phyloP scores from a whole-genome alignment of 2,329 filamentous ascomycete species.

The Phyllosticta citriasiana region DNA sequence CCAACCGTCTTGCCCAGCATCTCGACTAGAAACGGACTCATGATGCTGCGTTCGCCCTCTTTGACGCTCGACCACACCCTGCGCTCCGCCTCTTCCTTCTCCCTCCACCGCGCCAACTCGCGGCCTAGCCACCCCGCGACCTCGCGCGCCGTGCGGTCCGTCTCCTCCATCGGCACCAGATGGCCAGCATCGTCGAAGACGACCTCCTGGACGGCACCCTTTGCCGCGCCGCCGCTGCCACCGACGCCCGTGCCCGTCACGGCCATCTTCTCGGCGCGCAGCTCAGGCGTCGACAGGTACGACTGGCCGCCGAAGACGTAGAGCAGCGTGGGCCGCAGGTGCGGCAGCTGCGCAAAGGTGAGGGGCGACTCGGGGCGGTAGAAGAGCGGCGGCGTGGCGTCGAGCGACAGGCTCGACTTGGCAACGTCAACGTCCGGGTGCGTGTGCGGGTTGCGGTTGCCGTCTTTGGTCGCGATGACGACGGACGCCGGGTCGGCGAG shows the following conservation, averaged over 20 bases:
- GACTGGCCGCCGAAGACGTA: slow-evolving; percentile 59
- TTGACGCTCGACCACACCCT: background rate
- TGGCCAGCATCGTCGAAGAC: slow-evolving; percentile 61
- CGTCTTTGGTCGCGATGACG: background rate
- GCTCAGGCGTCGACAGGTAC: slow-evolving; percentile 42
- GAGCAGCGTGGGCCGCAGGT: slow-evolving; percentile 54
- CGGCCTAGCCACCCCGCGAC: slow-evolving; percentile 12
- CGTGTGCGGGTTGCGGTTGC: slow-evolving; percentile 13
- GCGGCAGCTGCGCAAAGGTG: slow-evolving; percentile 48
- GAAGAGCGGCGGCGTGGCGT: slow-evolving; percentile 41
- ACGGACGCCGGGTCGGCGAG: background rate
- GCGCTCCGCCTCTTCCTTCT: slow-evolving; percentile 9
- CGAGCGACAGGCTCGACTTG: slow-evolving; percentile 26
- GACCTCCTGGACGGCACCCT: slow-evolving; percentile 57
- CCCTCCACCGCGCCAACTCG: slow-evolving; percentile 13
- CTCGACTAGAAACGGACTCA: background rate
- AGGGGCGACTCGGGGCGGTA: slow-evolving; percentile 56
- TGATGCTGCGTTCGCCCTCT: background rate
- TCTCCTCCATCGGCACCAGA: slow-evolving; percentile 73
- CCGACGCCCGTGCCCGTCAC: slow-evolving; percentile 56
- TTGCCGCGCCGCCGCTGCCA: slow-evolving; percentile 54
- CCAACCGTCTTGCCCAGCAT: background rate
- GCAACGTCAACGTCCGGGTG: slow-evolving; percentile 16
- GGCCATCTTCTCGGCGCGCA: slow-evolving; percentile 49
- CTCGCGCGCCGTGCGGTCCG: slow-evolving; percentile 53